Conservation (phyloP, 2,329 filamentous ascomycete species). For the Sphaerulina vaccinii region DNA sequence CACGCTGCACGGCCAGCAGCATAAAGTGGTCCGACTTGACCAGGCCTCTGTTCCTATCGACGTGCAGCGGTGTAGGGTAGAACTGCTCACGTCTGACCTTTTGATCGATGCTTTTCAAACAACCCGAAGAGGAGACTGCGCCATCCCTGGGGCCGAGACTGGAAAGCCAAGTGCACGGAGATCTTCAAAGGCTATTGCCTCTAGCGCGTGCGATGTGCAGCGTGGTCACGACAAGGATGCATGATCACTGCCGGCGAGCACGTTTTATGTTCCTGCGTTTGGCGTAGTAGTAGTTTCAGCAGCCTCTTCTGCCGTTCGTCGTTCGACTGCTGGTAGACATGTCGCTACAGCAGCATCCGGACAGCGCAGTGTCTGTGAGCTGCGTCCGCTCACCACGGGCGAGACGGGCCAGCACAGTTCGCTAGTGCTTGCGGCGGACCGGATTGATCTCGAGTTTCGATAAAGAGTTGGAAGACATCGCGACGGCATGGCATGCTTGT, state of each 20-base stretch:
- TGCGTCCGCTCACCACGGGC: too few species aligned
- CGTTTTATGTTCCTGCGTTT: too few species aligned
- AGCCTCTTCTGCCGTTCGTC: too few species aligned
- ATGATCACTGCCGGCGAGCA: neutral
- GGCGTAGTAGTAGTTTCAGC: too few species aligned
- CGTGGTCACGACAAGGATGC: neutral
- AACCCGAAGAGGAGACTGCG: neutral
- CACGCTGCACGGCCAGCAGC: slow-evolving; percentile 9
- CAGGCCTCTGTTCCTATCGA: neutral
- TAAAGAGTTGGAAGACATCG: neutral
- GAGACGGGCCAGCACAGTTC: too few species aligned
- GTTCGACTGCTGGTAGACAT: too few species aligned
- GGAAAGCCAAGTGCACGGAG: neutral
- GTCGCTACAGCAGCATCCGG: too few species aligned
- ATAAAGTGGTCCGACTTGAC: neutral
- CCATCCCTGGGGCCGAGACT: neutral
- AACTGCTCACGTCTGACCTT: neutral
- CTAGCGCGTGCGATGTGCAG: neutral
- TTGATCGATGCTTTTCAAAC: neutral
- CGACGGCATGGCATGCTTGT: neutral
- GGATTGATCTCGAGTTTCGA: too few species aligned
- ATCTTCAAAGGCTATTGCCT: neutral
- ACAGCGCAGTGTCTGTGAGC: too few species aligned
- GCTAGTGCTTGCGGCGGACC: too few species aligned
- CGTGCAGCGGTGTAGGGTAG: neutral